Evolutionary conservation across 352 stramenopile genomes (phyloP).

Genomic region (Pythium plurisporium): DNA sequence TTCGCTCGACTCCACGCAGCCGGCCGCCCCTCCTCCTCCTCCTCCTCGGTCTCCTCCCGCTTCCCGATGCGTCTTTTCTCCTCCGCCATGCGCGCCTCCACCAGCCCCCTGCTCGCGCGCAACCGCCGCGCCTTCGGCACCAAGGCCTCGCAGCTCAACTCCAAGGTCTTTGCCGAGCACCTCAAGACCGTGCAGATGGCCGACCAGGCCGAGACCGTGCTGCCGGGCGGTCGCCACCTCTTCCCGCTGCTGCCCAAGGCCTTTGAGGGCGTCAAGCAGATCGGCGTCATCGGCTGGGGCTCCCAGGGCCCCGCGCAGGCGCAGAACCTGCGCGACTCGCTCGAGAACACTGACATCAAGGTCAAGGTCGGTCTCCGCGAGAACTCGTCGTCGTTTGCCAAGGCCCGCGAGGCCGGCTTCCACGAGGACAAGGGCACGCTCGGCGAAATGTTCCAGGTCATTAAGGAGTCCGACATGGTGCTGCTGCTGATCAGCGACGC

Average conservation of each 20-base stretch:
- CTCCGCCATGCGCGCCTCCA: conserved; percentile 39
- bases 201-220: conserved; percentile 67
- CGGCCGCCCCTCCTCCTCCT: background rate
- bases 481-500: conserved; percentile 97
- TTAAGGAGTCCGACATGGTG: conserved; percentile 95
- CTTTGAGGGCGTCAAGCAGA: conserved; percentile 95
- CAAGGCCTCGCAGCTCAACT: conserved; percentile 59
- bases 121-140: conserved; percentile 50
- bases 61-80: conserved; percentile 60
- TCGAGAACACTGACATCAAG: conserved; percentile 89
- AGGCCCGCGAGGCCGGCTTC: conserved; percentile 90
- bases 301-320: conserved; percentile 96
- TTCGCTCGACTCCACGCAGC: conserved; percentile 17
- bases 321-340: conserved; percentile 96
- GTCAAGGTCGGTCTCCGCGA: conserved; percentile 89
- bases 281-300: conserved; percentile 98
- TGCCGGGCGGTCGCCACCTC: conserved; percentile 87
- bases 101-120: conserved; percentile 35
- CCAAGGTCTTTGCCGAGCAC: conserved; percentile 65
- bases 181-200: conserved; percentile 78
- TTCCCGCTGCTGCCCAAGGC: conserved; percentile 94
- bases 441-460: conserved; percentile 96
- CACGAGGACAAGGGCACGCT: conserved; percentile 91
- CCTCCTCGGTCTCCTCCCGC: background rate
- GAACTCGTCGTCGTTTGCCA: conserved; percentile 75